A percentile compares a stretch with the other conserved stretches of the same genome.
These are phyloP conservation scores for Fusarium protoensiforme DNA, from an alignment of 2,329 filamentous ascomycete genomes.

Conservation along the genomic window DNA sequence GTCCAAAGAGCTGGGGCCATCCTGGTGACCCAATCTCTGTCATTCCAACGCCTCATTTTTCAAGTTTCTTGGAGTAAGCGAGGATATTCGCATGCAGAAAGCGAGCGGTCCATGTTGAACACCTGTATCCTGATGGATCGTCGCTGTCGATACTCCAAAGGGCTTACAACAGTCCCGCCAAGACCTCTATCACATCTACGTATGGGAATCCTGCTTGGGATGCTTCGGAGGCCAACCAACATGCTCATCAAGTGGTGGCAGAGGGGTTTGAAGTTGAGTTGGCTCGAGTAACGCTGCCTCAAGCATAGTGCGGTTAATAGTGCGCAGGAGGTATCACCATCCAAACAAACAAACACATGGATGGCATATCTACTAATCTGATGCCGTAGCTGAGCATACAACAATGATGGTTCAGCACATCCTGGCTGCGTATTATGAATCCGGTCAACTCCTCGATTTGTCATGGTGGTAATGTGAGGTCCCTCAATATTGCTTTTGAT, in stretches of 20 bases:
- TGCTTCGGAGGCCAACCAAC: not conserved
- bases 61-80: not conserved
- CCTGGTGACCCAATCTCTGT: constrained; percentile 6
- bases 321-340: not conserved
- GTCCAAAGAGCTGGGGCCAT: constrained; percentile 7
- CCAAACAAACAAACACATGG: not conserved
- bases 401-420: not conserved
- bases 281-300: not conserved
- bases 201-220: not conserved
- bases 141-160: not conserved
- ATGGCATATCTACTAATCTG: not conserved
- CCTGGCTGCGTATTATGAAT: not conserved
- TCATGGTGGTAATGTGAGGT: not conserved
- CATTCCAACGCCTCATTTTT: constrained; percentile 13
- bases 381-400: not conserved
- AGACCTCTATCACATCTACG: not conserved
- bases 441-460: not conserved
- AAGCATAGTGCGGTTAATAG: not conserved
- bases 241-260: not conserved
- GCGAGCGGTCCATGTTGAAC: not conserved
- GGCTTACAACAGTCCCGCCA: not conserved
- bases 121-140: not conserved
- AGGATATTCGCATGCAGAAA: not conserved
- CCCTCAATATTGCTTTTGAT: not conserved
- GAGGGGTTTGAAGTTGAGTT: not conserved